Evolutionary conservation across 225 moss, liverwort and hornwort genomes (phyloP).

Genomic region (Sphagnum tenellum): DNA sequence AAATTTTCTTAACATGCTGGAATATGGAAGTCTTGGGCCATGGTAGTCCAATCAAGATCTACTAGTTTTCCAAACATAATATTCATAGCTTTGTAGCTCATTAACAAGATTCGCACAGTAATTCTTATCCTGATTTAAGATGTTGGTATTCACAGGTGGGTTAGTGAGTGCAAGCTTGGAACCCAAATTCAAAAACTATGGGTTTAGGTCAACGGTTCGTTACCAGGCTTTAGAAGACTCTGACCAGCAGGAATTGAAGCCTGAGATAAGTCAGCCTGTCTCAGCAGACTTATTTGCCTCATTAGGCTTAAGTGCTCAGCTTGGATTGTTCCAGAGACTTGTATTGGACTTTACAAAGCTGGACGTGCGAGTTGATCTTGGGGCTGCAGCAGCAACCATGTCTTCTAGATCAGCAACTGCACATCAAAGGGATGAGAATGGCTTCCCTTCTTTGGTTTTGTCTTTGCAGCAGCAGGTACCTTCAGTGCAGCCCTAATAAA

Average conservation of each 20-base stretch:
- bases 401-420: constrained; percentile 13
- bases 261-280: constrained; percentile 20
- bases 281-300: constrained; percentile 68
- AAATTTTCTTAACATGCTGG: too few relatives aligned
- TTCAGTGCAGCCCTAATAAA: too few relatives aligned
- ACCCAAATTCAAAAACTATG: constrained; percentile 8
- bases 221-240: background rate
- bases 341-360: constrained; percentile 69
- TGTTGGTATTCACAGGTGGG: constrained; percentile 33
- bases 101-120: too few relatives aligned
- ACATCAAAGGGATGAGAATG: constrained; percentile 15
- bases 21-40: too few relatives aligned
- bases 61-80: too few relatives aligned
- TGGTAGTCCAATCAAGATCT: too few relatives aligned
- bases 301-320: constrained; percentile 57
- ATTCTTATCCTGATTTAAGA: background rate
- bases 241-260: constrained; percentile 4
- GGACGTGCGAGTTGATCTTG: constrained; percentile 57
- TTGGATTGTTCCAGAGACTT: constrained; percentile 56
- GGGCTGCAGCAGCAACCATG: constrained; percentile 44
- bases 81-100: too few relatives aligned
- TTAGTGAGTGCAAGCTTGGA: constrained; percentile 38
- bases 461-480: constrained; percentile 77
- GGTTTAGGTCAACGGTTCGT: constrained; percentile 2
- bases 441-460: constrained; percentile 46